Evolutionary conservation across 106 monocot genomes (phyloP), one percentile per base, ranked within the genome.

Genomic region (Alisma plantagoaquatica): DNA sequence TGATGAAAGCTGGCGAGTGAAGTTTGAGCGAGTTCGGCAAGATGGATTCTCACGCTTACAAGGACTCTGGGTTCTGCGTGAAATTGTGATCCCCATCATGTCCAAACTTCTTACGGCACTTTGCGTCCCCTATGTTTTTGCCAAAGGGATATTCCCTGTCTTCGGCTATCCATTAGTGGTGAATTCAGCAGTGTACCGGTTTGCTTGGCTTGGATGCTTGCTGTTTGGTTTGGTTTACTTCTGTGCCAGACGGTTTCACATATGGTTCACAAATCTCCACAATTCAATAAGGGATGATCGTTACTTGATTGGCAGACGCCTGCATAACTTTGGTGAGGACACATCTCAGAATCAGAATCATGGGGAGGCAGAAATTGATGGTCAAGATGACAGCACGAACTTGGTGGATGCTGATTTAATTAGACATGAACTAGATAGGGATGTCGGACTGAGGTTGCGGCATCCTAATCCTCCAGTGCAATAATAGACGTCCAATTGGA

Each of bases 191-290:
- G 98, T 98, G 0, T 98, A 98, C 44, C 85, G 98, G 2, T 98
- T 90, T 48, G 69, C 98, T 2, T 98, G 98, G 98, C 79, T 90
- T 7, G 85, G 79, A 17, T 98, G 98, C 71, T 70, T 98, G 43
- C 27, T 90, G 20, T 69, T 90, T 57, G 72, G 76, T 16, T 27
- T 55, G 16, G 27, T 86, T 12, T 82, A 25, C 62, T 86, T 90
- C 76, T 85, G 98, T 28, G 74, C 66, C 20, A 73, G 63, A 56
- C 66, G 90, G 22, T 98, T 98, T 70, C 81, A 79, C 47, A 67
- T 79, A 42, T 98, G 98, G 98, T 90, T 90, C 65, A 90, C 81
- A 25, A 98, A 90, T 50, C 85, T 98, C 52, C 98, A 98, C 69
- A 90, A 98, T 43, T 78, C 98, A 33, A 98, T 98, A 43, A 63